Evolutionary conservation across 2,329 filamentous ascomycete species (phyloP).

Genomic region (Colletotrichum spaethianum): DNA sequence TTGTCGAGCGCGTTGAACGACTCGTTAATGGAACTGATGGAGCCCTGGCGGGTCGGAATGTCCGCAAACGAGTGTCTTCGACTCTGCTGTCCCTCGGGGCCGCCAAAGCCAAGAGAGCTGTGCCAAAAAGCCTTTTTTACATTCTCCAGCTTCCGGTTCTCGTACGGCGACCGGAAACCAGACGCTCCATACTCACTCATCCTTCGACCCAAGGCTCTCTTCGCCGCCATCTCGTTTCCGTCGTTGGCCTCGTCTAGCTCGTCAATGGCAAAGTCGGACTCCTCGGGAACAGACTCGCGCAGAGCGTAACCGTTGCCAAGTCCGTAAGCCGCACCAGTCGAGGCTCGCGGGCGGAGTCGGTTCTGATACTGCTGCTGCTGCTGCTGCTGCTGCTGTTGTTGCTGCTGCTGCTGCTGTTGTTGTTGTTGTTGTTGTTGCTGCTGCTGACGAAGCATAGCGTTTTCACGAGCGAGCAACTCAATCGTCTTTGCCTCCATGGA

Average conservation of each 20-base stretch:
- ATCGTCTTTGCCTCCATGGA: conserved; percentile 73
- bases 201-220: conserved; percentile 62
- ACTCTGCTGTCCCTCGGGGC: conserved; percentile 77
- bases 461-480: conserved; percentile 74
- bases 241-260: conserved; percentile 77
- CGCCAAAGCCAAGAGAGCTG: conserved; percentile 76
- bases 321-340: conserved; percentile 67
- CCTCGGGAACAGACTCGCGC: conserved; percentile 73
- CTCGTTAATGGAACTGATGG: conserved; percentile 73
- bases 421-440: conserved; percentile 63
- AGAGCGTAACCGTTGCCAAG: conserved; percentile 72
- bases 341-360: conserved; percentile 69
- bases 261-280: conserved; percentile 81
- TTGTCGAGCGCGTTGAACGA: conserved; percentile 62
- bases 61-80: conserved; percentile 86
- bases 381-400: conserved; percentile 51
- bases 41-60: conserved; percentile 74
- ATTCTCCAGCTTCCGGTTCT: conserved; percentile 75
- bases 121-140: conserved; percentile 81
- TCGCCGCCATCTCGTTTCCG: conserved; percentile 60
- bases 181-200: conserved; percentile 71
- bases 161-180: conserved; percentile 64
- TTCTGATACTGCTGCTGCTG: conserved; percentile 67
- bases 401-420: conserved; percentile 65
- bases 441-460: conserved; percentile 72